phyloP scores from a whole-genome alignment of 2,329 filamentous ascomycete genomes.

The Trichophyton simii region DNA sequence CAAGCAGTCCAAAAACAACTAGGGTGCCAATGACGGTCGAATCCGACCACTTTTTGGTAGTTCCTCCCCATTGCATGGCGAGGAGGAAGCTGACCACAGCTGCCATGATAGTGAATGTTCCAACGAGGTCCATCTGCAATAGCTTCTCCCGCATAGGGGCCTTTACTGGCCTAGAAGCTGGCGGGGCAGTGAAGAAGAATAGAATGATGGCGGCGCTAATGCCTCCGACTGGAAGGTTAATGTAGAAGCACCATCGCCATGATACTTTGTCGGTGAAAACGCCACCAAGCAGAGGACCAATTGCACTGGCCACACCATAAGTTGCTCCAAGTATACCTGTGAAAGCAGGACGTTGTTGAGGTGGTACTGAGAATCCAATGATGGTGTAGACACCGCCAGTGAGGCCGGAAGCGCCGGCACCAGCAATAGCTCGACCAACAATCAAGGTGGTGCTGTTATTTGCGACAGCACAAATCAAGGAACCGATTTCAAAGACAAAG shows the following conservation, averaged over 20 bases:
- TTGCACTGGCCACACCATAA: conserved; percentile 13
- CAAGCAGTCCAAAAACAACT: conserved; percentile 15
- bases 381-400: conserved; percentile 27
- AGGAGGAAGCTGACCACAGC: conserved; percentile 19
- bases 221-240: conserved; percentile 22
- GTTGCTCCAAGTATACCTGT: conserved; percentile 13
- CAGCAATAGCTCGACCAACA: conserved; percentile 31
- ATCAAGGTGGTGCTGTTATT: conserved; percentile 29
- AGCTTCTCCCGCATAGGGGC: conserved; percentile 13
- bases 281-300: conserved; percentile 13
- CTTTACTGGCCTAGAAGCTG: conserved; percentile 10
- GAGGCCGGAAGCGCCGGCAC: conserved; percentile 28
- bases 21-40: conserved; percentile 16
- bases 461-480: conserved; percentile 20
- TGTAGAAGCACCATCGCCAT: conserved; percentile 23
- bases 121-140: conserved; percentile 17
- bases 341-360: conserved; percentile 10
- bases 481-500: conserved; percentile 20
- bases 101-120: conserved; percentile 16
- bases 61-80: conserved; percentile 20
- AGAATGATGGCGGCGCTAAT: conserved; percentile 8
- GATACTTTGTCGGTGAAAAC: conserved; percentile 13
- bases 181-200: conserved; percentile 14
- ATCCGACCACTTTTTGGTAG: conserved; percentile 17
- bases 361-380: conserved; percentile 11